Base-by-base conservation (phyloP, 2,329 filamentous ascomycete genomes). In the Fusarium setosum region DNA sequence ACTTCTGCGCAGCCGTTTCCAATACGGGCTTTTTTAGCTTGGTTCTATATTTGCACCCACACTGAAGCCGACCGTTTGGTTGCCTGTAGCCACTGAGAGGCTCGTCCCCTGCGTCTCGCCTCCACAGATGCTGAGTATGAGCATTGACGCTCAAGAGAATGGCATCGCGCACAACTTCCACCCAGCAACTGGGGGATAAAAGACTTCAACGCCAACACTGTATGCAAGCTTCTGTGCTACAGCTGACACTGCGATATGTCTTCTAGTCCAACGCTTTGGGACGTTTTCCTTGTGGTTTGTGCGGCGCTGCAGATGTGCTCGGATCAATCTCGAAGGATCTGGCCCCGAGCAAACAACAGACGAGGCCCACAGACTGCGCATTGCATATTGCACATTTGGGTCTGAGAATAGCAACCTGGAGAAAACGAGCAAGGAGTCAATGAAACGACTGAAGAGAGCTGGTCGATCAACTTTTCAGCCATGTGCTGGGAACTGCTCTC, bases 21-120 rank as follows among this genome's bases (percentile, higher is more conserved):
- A 51, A 65, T 56, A 61, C 47, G 49, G 60, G 57, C 42, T 61
- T 29, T 61, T 29, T 58, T 26, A 32, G 38, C 41, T 32, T 41
- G 13, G 51, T 61, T 60, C 61, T 61, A 64, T 61, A 61, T 64
- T 68, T 66, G 60, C 68, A 53, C 68, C 45, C 54, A 40, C 58
- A 59, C 61, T 37, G 29, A 35, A 13, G 41, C n/a, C 20, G 35
- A 61, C 32, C 31, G 51, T 66, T 63, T 58, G 45, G 45, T 38
- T 29, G 40, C 47, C 38, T 50, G 44, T 21, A 38, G 23, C 41
- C 52, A 29, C n/a, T 20, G 17, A 50, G 48, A 23, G n/a, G 17
- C 26, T 29, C 38, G 24, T 20, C 31, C 50, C 38, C 37, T 64
- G 51, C 61, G 34, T 44, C 51, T 67, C 31, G 49, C 56, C 38